Base-by-base conservation (phyloP, 148 eudicot genomes). In the Gaultheria prostrata region DNA sequence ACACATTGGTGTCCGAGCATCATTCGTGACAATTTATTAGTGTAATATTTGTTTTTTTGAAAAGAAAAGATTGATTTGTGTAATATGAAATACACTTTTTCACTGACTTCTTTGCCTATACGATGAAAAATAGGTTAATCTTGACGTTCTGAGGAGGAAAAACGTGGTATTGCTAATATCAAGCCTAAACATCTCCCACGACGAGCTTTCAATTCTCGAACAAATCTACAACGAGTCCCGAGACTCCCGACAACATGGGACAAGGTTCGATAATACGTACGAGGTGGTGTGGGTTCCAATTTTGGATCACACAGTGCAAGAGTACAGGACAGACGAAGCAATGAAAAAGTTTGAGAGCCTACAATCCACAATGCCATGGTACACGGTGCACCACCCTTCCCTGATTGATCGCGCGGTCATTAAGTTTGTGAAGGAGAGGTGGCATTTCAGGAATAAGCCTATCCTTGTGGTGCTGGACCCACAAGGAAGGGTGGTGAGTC, bases 261-360 rank as follows among this genome's bases (percentile, higher is more conserved):
- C 85, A 72, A 83, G 81, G 24, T 0, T 57, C 43, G 82, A 82
- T 13, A 50, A 51, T 14, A 51, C 80, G 46, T 93, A 86, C 43
- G 95, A 93, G 89, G 83, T 93, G 18, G 88, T 93, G 28, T 93
- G 95, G 95, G 49, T 91, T 11, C 95, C 93, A 12, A 87, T 93
- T 3, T 83, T 88, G 71, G 95, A 93, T 79, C 89, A 65, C 2
- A 84, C 91, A 2, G 15, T 73, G 24, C 89, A 56, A 20, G 24
- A 77, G n/a, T 89, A 39, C 6, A 39, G 94, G 92, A 84, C 85
- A 0, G 92, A 91, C 8, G 4, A 84, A 86, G 88, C 83, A 86
- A 26, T 39, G 43, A 57, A 49, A 33, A 83, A 87, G 56, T 84
- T 91, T 26, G 93, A 93, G 86, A 87, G 67, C 57, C 83, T 92